Evolutionary conservation across 2,329 filamentous ascomycete species (phyloP), one percentile per base, ranked within the genome.

Genomic region (Talaromyces pinophilus): DNA sequence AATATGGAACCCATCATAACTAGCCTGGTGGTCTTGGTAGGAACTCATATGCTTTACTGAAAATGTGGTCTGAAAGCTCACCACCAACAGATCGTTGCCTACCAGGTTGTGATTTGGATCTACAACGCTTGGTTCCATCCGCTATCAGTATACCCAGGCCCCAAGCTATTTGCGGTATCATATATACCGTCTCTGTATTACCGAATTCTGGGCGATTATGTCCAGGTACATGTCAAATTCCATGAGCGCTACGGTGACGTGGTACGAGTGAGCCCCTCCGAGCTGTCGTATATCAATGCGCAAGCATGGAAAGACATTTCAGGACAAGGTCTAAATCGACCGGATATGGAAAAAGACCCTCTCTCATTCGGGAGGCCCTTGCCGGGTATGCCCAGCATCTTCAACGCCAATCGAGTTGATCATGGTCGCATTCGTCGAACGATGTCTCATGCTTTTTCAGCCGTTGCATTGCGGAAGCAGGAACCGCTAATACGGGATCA

Each of bases 371-470:
- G 46, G 46, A 5, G 46, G 22, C 46, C 46, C 46, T 48, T 48
- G 46, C 46, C 46, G 4, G 46, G 46, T 2, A 48, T 48, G 46
- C 46, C 46, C 11, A 48, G 46, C 19, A 48, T 48, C 19, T 48
- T 48, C 19, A 48, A 48, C 4, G 46, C 46, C 19, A 48, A 48
- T 48, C 46, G 46, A 25, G 19, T 25, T 13, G 46, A 48, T 48
- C 46, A 48, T 48, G 46, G 46, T n/a, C 46, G 46, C 46, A 48
- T 48, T 48, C 46, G 46, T 5, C 46, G 46, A 15, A 48, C 46
- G 10, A 48, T 48, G 46, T 19, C 46, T 62, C 59, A 68, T 69
- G n/a, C n/a, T 5, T 48, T 48, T 25, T 48, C 46, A 25, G 46
- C 46, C 11, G 46, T 48, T 13, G 46, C 46, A 22, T n/a, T 48